These are phyloP conservation scores for Inonotus obliquus DNA, from an alignment of 1,284 basidiomycete species.

Conservation along the genomic window DNA sequence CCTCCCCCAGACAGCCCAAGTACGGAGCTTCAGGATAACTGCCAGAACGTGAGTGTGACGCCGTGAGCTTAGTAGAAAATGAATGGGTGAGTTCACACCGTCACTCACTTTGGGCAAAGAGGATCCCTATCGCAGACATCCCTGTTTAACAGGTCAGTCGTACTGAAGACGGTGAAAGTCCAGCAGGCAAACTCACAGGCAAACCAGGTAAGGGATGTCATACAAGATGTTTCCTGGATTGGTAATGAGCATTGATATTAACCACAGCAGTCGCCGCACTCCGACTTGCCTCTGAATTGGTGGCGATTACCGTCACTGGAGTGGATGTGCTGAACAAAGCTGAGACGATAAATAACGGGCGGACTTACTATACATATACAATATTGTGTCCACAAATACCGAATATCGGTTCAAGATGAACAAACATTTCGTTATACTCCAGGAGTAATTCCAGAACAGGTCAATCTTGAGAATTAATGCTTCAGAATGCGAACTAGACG, in stretches of 20 bases:
- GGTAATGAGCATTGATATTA: neutral
- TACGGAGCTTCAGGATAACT: neutral
- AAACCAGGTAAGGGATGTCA: neutral
- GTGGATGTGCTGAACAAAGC: neutral
- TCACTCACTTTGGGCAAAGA: neutral
- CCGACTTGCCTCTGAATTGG: neutral
- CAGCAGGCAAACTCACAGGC: neutral
- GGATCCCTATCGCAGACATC: neutral
- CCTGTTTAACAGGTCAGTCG: neutral
- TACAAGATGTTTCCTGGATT: neutral
- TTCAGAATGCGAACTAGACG: neutral
- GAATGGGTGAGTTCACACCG: neutral
- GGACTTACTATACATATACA: neutral
- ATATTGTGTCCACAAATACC: neutral
- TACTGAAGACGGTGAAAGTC: neutral
- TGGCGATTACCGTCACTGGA: neutral
- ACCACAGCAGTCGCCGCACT: too few species aligned
- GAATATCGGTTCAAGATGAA: neutral
- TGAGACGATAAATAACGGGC: neutral
- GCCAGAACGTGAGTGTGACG: neutral
- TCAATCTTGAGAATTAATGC: neutral
- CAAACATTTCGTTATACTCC: conserved; percentile 3
- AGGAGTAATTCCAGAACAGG: neutral
- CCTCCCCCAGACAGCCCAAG: neutral
- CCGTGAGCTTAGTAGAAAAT: neutral